Evolutionary conservation across 2,329 filamentous ascomycete species (phyloP).

Genomic region (Mycogone perniciosa): DNA sequence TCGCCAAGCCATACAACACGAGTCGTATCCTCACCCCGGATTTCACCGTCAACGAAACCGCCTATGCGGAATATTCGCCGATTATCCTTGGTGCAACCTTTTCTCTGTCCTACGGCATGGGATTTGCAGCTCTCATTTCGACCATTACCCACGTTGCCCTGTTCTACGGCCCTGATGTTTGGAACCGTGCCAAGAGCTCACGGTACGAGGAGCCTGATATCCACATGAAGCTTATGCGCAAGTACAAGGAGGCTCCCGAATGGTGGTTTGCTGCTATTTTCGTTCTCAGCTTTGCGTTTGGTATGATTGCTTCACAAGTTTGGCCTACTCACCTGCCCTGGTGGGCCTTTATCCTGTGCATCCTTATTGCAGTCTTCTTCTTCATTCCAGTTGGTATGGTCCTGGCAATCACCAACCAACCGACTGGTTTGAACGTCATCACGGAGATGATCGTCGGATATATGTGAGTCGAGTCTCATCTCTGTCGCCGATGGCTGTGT

Average conservation of each 20-base stretch:
- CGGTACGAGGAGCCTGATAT: conserved; percentile 39
- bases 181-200: conserved; percentile 21
- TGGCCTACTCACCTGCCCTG: conserved; percentile 35
- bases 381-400: conserved; percentile 38
- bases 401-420: conserved; percentile 40
- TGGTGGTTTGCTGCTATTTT: conserved; percentile 49
- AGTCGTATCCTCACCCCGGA: conserved; percentile 45
- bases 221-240: conserved; percentile 47
- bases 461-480: conserved; percentile 21
- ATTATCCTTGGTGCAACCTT: conserved; percentile 48
- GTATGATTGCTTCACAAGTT: conserved; percentile 27
- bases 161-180: conserved; percentile 45
- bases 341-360: conserved; percentile 34
- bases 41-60: conserved; percentile 44
- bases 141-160: conserved; percentile 45
- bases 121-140: conserved; percentile 48
- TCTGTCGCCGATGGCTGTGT: background rate
- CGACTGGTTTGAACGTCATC: conserved; percentile 40
- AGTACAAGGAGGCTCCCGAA: conserved; percentile 46
- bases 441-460: conserved; percentile 43
- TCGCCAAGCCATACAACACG: conserved; percentile 48
- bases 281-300: conserved; percentile 40
- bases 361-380: conserved; percentile 31
- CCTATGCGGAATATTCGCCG: conserved; percentile 52
- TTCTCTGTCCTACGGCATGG: conserved; percentile 46